Evolutionary conservation across 163 green algal genomes (phyloP).

Genomic region (Chlorella variabilis): DNA sequence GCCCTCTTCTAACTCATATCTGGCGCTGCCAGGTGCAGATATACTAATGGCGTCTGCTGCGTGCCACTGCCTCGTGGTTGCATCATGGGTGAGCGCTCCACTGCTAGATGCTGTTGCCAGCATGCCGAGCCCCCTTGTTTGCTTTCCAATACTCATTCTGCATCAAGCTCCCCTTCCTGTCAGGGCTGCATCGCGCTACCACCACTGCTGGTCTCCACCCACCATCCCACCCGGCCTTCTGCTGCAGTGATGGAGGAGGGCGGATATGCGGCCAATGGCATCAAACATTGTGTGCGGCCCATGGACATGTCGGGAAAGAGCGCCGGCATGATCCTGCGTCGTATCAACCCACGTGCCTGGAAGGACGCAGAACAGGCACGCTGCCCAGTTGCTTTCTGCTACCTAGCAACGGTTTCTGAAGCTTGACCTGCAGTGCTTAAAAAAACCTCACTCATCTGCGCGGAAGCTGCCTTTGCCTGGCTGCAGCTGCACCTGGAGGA

Average conservation of each 20-base stretch:
- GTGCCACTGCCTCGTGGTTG: conserved; percentile 78
- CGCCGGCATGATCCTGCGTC: conserved; percentile 70
- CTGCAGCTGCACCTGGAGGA: conserved; percentile 56
- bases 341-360: conserved; percentile 55
- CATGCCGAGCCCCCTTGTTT: no score
- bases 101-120: no score
- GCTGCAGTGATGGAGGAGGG: conserved; percentile 68
- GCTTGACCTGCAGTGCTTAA: no score
- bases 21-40: no score
- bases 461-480: no score
- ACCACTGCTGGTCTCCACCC: no score
- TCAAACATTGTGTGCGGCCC: conserved; percentile 81
- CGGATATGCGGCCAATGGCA: conserved; percentile 69
- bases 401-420: no score
- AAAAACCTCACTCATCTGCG: no score
- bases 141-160: no score
- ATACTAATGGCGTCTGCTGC: conserved; percentile 76
- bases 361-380: conserved; percentile 39
- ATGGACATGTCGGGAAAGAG: conserved; percentile 74
- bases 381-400: not conserved
- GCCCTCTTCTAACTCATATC: not conserved
- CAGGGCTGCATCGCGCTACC: no score
- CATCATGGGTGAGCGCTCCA: conserved; percentile 42
- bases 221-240: no score
- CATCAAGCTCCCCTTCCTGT: no score